Conservation (phyloP, 2,329 filamentous ascomycete genomes). For the Neophaeococcomyces mojaviensis region DNA sequence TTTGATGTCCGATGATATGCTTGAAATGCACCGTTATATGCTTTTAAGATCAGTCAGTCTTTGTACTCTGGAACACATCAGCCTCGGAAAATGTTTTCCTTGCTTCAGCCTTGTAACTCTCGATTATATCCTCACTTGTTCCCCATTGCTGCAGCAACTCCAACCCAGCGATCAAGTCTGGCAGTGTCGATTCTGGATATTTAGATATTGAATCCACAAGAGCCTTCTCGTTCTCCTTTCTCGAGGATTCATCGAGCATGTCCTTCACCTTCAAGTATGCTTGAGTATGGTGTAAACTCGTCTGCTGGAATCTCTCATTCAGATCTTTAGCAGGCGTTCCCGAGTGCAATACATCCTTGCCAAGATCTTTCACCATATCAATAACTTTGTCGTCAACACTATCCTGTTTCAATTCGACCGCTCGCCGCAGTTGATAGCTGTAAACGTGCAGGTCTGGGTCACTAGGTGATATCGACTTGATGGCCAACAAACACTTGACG, state of each 20-base stretch:
- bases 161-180: slow-evolving; percentile 51
- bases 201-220: slow-evolving; percentile 37
- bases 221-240: slow-evolving; percentile 52
- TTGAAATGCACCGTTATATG: no score
- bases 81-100: slow-evolving; percentile 35
- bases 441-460: slow-evolving; percentile 72
- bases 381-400: slow-evolving; percentile 59
- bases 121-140: slow-evolving; percentile 41
- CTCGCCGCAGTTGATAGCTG: slow-evolving; percentile 59
- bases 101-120: slow-evolving; percentile 41
- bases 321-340: slow-evolving; percentile 47
- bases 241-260: slow-evolving; percentile 50
- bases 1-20: no score
- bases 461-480: slow-evolving; percentile 59
- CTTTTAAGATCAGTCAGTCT: background rate
- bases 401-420: slow-evolving; percentile 49
- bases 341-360: slow-evolving; percentile 53
- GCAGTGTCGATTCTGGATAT: slow-evolving; percentile 40
- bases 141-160: slow-evolving; percentile 45
- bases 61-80: slow-evolving; percentile 26
- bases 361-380: slow-evolving; percentile 61
- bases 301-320: slow-evolving; percentile 59
- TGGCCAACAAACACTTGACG: slow-evolving; percentile 72
- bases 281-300: slow-evolving; percentile 56
- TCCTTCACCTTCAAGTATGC: slow-evolving; percentile 55